These are phyloP conservation scores for Tulasnella sp. DNA, from an alignment of 768 basidiomycete species.

Conservation along the genomic window DNA sequence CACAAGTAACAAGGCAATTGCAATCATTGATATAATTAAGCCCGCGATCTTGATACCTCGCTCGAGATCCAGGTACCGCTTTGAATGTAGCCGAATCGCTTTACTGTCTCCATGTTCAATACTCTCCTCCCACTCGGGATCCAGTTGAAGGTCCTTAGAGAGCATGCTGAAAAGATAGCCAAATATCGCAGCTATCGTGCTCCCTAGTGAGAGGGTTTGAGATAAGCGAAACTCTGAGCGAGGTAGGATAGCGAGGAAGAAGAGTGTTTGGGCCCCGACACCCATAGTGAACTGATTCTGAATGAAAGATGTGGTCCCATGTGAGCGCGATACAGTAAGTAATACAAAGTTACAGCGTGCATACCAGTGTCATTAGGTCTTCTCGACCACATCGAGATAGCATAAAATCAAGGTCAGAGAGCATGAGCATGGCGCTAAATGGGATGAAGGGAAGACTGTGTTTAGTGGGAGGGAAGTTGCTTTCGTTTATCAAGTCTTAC, in stretches of 20 bases:
- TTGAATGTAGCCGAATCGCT: background rate
- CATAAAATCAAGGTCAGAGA: background rate
- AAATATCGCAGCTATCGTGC: background rate
- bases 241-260: constrained; percentile 2
- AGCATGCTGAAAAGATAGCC: background rate
- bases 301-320: background rate
- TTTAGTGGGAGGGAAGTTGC: background rate
- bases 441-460: background rate
- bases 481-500: background rate
- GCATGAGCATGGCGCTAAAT: background rate
- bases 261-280: background rate
- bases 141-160: background rate
- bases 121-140: background rate
- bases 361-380: background rate
- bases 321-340: background rate
- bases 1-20: background rate
- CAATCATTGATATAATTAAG: background rate
- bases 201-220: background rate
- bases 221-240: constrained; percentile 3
- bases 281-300: background rate
- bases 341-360: background rate
- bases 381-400: background rate
- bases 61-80: background rate
- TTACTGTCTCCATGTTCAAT: background rate
- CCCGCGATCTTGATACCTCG: background rate